Percentiles rank a stretch among this genome's conserved stretches.
phyloP scores from a whole-genome alignment of 441 rosid genomes.

The Syzygium malaccense region DNA sequence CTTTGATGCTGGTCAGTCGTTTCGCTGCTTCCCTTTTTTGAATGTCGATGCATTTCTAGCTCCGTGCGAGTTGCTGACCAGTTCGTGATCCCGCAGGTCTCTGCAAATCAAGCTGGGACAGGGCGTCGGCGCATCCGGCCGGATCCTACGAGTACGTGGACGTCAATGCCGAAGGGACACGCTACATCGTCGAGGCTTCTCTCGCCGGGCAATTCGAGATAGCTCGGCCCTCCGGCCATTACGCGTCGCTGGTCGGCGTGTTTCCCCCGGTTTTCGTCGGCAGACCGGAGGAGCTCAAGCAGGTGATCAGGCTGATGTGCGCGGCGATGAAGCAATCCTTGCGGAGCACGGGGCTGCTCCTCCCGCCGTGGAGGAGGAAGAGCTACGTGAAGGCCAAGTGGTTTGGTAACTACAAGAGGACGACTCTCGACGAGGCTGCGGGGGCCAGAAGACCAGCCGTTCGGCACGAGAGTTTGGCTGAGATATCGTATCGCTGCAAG shows the following conservation, averaged over 20 bases:
- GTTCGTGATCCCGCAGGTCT: constrained; percentile 33
- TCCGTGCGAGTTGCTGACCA: not conserved
- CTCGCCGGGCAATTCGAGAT: constrained; percentile 50
- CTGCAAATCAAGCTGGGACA: constrained; percentile 83
- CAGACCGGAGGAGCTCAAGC: constrained; percentile 41
- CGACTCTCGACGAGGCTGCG: constrained; percentile 22
- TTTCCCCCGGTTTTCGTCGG: constrained; percentile 47
- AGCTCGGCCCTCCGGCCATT: constrained; percentile 49
- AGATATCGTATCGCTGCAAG: constrained; percentile 11
- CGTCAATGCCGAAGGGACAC: constrained; percentile 25
- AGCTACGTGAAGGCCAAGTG: constrained; percentile 78
- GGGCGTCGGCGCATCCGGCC: constrained; percentile 33
- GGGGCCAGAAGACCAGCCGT: not conserved
- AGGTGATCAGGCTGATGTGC: constrained; percentile 58
- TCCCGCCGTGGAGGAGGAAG: constrained; percentile 80
- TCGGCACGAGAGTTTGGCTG: constrained; percentile 9
- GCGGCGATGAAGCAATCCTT: constrained; percentile 43
- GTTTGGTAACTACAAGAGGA: constrained; percentile 61
- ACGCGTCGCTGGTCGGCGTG: constrained; percentile 26
- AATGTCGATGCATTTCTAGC: not conserved
- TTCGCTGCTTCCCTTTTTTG: not conserved
- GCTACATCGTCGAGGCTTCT: constrained; percentile 50
- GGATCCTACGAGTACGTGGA: constrained; percentile 58
- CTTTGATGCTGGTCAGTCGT: constrained; percentile 62
- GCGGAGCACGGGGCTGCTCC: constrained; percentile 29